phyloP scores from a whole-genome alignment of 306 rosid species.

The Glycine tomentella region DNA sequence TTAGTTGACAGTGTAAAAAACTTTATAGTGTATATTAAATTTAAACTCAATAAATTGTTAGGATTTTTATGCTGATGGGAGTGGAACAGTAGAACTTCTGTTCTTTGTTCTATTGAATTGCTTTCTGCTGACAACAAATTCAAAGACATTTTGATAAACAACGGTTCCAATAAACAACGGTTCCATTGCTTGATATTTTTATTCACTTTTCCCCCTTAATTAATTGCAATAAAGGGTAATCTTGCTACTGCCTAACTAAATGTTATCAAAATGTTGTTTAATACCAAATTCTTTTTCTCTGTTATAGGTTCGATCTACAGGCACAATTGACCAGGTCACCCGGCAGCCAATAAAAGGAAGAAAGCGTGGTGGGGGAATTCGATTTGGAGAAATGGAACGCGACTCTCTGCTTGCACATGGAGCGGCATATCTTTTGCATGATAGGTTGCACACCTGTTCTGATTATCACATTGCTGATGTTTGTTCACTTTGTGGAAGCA shows the following conservation, averaged over 20 bases:
- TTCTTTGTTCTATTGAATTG: neutral
- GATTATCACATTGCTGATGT: slow-evolving; percentile 94
- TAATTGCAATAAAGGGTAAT: neutral
- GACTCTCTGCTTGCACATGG: slow-evolving; percentile 99
- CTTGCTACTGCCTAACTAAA: neutral
- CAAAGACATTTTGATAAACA: neutral
- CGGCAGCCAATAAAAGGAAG: slow-evolving; percentile 92
- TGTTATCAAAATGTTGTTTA: neutral
- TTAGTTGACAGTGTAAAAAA: neutral
- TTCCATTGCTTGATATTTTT: neutral
- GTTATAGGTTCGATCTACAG: slow-evolving; percentile 90
- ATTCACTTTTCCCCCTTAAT: neutral
- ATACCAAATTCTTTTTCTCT: slow-evolving; percentile 20
- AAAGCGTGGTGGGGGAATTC: slow-evolving; percentile 93
- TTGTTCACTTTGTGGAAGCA: slow-evolving; percentile 84
- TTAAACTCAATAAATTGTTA: neutral
- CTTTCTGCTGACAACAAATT: neutral
- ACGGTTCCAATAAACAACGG: neutral
- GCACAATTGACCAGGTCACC: slow-evolving; percentile 79
- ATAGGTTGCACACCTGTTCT: slow-evolving; percentile 90
- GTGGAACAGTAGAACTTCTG: neutral
- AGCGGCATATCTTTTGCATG: slow-evolving; percentile 89
- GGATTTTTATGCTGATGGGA: neutral
- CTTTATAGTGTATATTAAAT: neutral
- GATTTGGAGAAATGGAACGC: slow-evolving; percentile 99